Conservation (phyloP, 2,329 filamentous ascomycete genomes). For the Penicillium sp. region DNA sequence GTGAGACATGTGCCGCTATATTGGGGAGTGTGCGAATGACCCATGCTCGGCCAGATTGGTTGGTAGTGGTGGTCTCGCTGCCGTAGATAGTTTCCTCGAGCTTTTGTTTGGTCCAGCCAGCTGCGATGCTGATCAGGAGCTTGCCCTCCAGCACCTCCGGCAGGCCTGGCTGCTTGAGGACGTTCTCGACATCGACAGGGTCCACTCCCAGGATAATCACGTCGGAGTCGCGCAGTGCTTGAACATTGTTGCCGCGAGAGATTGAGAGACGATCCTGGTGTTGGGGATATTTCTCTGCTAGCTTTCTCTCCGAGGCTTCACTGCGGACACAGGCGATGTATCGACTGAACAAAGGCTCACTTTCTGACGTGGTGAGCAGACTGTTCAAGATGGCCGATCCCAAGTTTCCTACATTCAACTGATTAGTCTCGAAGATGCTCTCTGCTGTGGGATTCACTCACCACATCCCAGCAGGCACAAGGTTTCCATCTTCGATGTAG, state of each 20-base stretch:
- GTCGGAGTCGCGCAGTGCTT: slow-evolving; percentile 40
- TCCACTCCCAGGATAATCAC: slow-evolving; percentile 53
- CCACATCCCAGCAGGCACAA: slow-evolving; percentile 26
- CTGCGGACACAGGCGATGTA: slow-evolving; percentile 50
- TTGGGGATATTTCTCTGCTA: slow-evolving; percentile 36
- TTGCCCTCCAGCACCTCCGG: slow-evolving; percentile 46
- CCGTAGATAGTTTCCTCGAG: slow-evolving; percentile 43
- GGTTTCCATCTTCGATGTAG: slow-evolving; percentile 13
- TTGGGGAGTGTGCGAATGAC: slow-evolving; percentile 50
- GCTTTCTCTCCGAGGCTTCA: slow-evolving; percentile 37
- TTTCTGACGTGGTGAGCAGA: slow-evolving; percentile 28
- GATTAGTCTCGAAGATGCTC: neutral
- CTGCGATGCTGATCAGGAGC: slow-evolving; percentile 55
- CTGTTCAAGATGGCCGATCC: slow-evolving; percentile 43
- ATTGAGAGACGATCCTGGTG: slow-evolving; percentile 36
- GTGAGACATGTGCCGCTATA: slow-evolving; percentile 47
- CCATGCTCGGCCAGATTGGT: slow-evolving; percentile 26
- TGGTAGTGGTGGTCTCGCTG: slow-evolving; percentile 16
- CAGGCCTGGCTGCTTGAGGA: slow-evolving; percentile 43
- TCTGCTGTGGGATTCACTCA: slow-evolving; percentile 1
- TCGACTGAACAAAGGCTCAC: slow-evolving; percentile 27
- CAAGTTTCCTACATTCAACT: slow-evolving; percentile 38
- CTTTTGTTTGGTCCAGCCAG: slow-evolving; percentile 50
- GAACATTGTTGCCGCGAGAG: slow-evolving; percentile 38
- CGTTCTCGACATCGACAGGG: slow-evolving; percentile 46